phyloP scores from a whole-genome alignment of 805 yeast species.

The Suhomyces faveliae region DNA sequence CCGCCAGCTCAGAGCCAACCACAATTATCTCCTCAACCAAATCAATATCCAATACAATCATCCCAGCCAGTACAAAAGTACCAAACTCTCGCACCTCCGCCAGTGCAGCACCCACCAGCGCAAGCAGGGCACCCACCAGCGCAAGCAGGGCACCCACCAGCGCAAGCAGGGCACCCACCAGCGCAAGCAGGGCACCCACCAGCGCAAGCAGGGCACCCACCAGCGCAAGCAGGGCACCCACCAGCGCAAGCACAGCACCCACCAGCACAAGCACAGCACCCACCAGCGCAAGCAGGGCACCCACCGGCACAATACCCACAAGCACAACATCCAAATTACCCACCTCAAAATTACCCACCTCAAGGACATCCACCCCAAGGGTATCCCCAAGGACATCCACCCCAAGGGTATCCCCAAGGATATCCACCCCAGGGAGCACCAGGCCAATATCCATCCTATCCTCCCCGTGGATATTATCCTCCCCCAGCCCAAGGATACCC shows the following conservation, averaged over 20 bases:
- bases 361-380: conserved; percentile 15
- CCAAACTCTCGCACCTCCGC: neutral
- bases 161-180: neutral
- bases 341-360: conserved; percentile 2
- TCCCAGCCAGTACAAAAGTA: neutral
- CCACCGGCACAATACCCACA: conserved; percentile 3
- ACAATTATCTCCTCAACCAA: neutral
- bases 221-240: conserved; percentile 8
- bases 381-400: conserved; percentile 10
- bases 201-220: conserved; percentile 9
- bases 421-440: conserved; percentile 10
- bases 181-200: neutral
- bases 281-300: neutral
- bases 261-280: conserved; percentile 11
- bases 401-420: conserved; percentile 12
- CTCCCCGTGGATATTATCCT: conserved; percentile 10
- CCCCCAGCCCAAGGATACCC: conserved; percentile 12
- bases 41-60: neutral
- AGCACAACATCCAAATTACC: conserved; percentile 10
- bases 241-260: conserved; percentile 10
- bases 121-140: neutral
- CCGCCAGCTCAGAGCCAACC: conserved; percentile 2
- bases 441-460: conserved; percentile 10
- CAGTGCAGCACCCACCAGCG: neutral
- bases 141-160: neutral